phyloP scores from a whole-genome alignment of 345 rosid genomes.

The Populus simonii region DNA sequence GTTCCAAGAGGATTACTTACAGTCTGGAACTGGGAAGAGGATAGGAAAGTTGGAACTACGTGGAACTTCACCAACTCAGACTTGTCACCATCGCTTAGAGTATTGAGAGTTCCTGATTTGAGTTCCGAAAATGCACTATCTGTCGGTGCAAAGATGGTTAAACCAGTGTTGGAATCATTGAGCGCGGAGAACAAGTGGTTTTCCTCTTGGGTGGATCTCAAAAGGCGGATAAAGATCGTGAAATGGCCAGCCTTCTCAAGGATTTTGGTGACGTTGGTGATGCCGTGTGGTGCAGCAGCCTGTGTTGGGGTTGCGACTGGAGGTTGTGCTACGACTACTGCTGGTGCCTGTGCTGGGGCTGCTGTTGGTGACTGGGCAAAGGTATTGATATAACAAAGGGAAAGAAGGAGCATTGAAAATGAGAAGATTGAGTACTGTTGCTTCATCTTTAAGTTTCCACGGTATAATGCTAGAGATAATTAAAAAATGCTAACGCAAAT shows the following conservation, averaged over 20 bases:
- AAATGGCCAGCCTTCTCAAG: neutral
- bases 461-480: neutral
- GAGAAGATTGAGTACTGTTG: neutral
- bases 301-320: neutral
- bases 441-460: neutral
- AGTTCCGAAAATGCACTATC: too few species aligned
- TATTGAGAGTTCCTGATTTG: too few species aligned
- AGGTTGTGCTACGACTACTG: neutral
- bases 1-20: neutral
- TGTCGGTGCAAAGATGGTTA: too few species aligned
- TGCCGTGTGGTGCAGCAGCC: neutral
- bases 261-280: neutral
- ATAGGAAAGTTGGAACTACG: neutral
- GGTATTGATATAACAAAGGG: neutral
- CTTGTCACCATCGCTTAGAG: neutral
- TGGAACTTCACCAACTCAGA: neutral
- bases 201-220: neutral
- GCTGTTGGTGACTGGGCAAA: neutral
- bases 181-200: neutral
- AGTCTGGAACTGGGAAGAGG: neutral
- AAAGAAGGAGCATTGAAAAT: neutral
- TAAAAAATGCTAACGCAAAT: neutral
- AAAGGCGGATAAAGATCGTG: neutral
- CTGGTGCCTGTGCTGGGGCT: neutral
- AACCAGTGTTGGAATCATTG: too few species aligned